Evolutionary conservation across 345 rosid genomes (phyloP), one percentile per base, ranked within the genome.

Genomic region (Crucihimalaya himalaica): DNA sequence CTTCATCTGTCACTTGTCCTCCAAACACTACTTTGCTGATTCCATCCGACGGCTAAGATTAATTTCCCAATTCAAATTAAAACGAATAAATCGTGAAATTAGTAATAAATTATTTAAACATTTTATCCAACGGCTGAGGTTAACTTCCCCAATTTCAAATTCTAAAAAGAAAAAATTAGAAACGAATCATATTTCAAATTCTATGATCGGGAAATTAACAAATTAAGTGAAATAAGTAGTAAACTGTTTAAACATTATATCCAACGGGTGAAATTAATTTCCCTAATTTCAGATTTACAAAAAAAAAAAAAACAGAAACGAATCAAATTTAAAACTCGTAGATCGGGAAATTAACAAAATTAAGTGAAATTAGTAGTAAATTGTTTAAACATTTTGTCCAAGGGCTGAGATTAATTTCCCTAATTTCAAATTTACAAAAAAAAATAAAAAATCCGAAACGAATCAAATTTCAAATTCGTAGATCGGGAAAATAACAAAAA

Each of bases 1-100:
- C 97, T 81, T 94, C 97, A n/a, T 91, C 98, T 16, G 98, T 94
- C 37, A 94, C 93, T 77, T 94, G 98, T 34, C 98, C 98, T 15
- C 98, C 98, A 72, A 94, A 94, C 76, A 94, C 97, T 70, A 89
- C 97, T 76, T 89, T 91, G 29, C 96, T 87, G 69, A 94, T 87
- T 73, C 96, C 97, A 82, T 92, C 96, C 28, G 97, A 94, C 69
- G 98, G 96, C 98, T 94, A 20, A 9, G 63, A 67, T 72, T 58
- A 2, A 68, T 45, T 19, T 31, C 43, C 63, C 40, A 35, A 47
- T 34, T 32, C 5, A 23, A 47, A 34, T 14, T 16, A 63, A 32
- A 55, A 20, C 12, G 28, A 53, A 25, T 6, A 27, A 27, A 27
- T 3, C 4, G n/a, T n/a, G 3, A 57, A 21, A 52, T 13, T 2